Evolutionary conservation across 75 land plant genomes (phyloP).

Genomic region (Cupressus sempervirens): DNA sequence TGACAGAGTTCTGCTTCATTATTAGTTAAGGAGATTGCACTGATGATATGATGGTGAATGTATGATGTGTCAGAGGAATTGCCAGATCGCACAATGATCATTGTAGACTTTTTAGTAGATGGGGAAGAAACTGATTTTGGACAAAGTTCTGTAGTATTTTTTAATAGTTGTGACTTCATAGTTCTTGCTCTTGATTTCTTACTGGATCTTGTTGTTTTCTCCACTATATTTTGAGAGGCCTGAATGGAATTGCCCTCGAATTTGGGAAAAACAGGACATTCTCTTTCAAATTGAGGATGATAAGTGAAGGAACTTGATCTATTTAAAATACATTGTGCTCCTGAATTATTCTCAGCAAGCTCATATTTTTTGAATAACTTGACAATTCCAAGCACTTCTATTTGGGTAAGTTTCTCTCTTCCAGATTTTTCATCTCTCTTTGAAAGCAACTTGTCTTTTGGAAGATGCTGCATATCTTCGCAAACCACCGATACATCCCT

Average conservation of each 20-base stretch:
- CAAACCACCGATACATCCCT: constrained; percentile 20
- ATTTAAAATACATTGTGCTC: constrained; percentile 38
- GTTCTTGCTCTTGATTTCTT: constrained; percentile 58
- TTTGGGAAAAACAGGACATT: background rate
- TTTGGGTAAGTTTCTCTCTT: constrained; percentile 19
- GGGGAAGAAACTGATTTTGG: constrained; percentile 42
- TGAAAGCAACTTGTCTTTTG: constrained; percentile 40
- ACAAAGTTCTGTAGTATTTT: constrained; percentile 41
- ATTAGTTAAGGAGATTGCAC: constrained; percentile 63
- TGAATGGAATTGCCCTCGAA: background rate
- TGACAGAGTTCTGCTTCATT: constrained; percentile 56
- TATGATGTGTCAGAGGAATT: constrained; percentile 62
- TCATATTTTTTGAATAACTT: constrained; percentile 1
- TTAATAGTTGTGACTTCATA: constrained; percentile 49
- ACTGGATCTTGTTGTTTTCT: constrained; percentile 49
- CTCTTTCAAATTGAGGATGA: constrained; percentile 7
- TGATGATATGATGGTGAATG: constrained; percentile 48
- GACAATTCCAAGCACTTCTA: constrained; percentile 2
- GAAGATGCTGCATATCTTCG: constrained; percentile 26
- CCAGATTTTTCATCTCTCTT: constrained; percentile 23
- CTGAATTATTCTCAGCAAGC: constrained; percentile 8
- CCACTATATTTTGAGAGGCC: constrained; percentile 8
- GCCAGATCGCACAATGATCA: constrained; percentile 26
- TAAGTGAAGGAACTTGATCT: constrained; percentile 36
- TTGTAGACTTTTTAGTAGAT: constrained; percentile 56